Conservation (phyloP, 306 rosid species). For the Castanea sativa region DNA sequence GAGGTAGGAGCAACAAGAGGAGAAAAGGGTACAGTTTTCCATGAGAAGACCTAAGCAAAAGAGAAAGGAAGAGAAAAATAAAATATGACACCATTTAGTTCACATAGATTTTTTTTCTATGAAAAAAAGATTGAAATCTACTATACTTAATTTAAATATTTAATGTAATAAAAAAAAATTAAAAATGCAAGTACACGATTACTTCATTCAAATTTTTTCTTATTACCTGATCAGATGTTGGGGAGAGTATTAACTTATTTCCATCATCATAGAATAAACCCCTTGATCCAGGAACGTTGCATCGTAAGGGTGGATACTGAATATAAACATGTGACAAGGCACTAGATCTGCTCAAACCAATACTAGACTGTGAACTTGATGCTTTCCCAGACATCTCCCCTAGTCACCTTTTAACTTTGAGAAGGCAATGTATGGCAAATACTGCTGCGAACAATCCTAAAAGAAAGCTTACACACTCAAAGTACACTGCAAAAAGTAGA, state of each 20-base stretch:
- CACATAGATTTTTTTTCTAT: background rate
- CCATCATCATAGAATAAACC: constrained; percentile 93
- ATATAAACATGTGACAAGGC: constrained; percentile 90
- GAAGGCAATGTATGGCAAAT: constrained; percentile 11
- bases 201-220: background rate
- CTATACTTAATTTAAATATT: too few species aligned
- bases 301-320: constrained; percentile 71
- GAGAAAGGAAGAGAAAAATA: background rate
- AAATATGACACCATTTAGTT: background rate
- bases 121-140: too few species aligned
- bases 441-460: constrained; percentile 24
- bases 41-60: constrained; percentile 66
- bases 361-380: constrained; percentile 71
- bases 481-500: constrained; percentile 26
- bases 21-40: constrained; percentile 81
- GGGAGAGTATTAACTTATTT: constrained; percentile 72
- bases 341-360: constrained; percentile 65
- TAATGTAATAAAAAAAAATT: background rate
- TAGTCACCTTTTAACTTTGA: constrained; percentile 22
- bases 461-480: constrained; percentile 11
- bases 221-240: constrained; percentile 74
- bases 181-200: background rate
- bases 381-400: constrained; percentile 76
- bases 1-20: constrained; percentile 56
- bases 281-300: constrained; percentile 60